Conservation (phyloP, 2,329 filamentous ascomycete species). For the Beauveria rudraprayagi region DNA sequence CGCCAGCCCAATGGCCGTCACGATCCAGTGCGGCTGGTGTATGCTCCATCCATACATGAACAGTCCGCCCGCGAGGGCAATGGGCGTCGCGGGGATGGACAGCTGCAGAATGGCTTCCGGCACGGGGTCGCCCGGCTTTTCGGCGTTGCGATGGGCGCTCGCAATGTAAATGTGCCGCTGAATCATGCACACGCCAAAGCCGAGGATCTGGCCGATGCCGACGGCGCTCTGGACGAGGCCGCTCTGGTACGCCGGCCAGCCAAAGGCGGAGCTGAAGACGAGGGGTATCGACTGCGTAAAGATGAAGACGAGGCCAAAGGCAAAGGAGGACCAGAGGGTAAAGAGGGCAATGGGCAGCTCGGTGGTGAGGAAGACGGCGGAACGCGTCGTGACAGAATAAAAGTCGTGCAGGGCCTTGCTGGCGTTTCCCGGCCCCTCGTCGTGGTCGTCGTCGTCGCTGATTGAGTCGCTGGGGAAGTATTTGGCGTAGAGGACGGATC, state of each 20-base stretch:
- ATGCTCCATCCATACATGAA: slow-evolving; percentile 14
- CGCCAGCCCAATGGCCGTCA: slow-evolving; percentile 5
- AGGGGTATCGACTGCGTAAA: slow-evolving; percentile 13
- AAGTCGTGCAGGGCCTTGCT: neutral
- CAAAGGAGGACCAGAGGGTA: slow-evolving; percentile 13
- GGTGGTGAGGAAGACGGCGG: slow-evolving; percentile 12
- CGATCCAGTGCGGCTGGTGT: slow-evolving; percentile 13
- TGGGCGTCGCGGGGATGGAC: slow-evolving; percentile 8
- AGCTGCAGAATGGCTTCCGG: slow-evolving; percentile 12
- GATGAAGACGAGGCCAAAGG: slow-evolving; percentile 13
- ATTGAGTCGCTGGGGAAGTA: neutral
- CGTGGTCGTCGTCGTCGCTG: neutral
- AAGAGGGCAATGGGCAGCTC: slow-evolving; percentile 12
- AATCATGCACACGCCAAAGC: slow-evolving; percentile 4
- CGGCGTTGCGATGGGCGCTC: slow-evolving; percentile 1
- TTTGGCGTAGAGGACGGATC: slow-evolving; percentile 5
- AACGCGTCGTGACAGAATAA: slow-evolving; percentile 1
- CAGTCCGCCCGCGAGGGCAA: slow-evolving; percentile 11
- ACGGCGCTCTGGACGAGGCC: slow-evolving; percentile 11
- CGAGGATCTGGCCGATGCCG: slow-evolving; percentile 13
- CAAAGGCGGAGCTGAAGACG: slow-evolving; percentile 7
- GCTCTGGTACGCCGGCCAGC: slow-evolving; percentile 3
- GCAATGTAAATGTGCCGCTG: slow-evolving; percentile 5
- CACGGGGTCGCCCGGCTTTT: slow-evolving; percentile 1
- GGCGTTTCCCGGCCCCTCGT: neutral